Percentiles rank a stretch among this genome's conserved stretches.
Conservation (phyloP, 2,329 filamentous ascomycete genomes). For the Colletotrichum scovillei region DNA sequence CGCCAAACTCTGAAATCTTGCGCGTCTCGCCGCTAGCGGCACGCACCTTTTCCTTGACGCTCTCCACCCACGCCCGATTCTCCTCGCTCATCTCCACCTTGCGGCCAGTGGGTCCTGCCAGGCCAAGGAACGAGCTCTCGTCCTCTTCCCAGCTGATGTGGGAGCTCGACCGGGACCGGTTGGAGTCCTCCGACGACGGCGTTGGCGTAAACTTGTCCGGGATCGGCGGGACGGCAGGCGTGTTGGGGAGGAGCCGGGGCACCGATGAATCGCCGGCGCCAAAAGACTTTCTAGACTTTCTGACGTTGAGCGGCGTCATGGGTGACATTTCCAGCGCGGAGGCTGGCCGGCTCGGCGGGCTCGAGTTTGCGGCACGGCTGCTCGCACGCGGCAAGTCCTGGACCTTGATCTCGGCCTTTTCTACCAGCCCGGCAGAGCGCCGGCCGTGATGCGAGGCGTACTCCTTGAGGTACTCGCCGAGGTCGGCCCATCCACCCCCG, state of each 20-base stretch:
- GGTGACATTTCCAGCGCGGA: conserved; percentile 52
- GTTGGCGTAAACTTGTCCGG: conserved; percentile 54
- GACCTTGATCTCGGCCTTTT: conserved; percentile 67
- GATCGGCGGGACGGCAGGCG: conserved; percentile 51
- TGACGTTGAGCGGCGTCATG: conserved; percentile 63
- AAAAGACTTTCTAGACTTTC: conserved; percentile 63
- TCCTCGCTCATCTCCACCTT: conserved; percentile 76
- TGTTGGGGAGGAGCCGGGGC: conserved; percentile 51
- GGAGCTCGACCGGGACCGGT: conserved; percentile 63
- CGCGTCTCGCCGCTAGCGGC: conserved; percentile 71
- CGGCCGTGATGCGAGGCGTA: conserved; percentile 93
- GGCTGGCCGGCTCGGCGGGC: conserved; percentile 48
- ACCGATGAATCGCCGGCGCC: conserved; percentile 46
- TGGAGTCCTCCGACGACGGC: conserved; percentile 57
- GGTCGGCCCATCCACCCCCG: conserved; percentile 96
- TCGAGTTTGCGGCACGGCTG: conserved; percentile 42
- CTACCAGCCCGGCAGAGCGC: conserved; percentile 60
- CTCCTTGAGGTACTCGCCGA: conserved; percentile 93
- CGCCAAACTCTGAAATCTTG: conserved; percentile 65
- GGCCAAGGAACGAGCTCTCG: conserved; percentile 69
- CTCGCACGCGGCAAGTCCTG: conserved; percentile 56
- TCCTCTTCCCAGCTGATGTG: conserved; percentile 69
- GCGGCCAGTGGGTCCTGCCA: conserved; percentile 76
- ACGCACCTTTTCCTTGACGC: conserved; percentile 83
- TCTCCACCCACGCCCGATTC: conserved; percentile 84